Conservation (phyloP, 768 basidiomycete genomes). For the Tubosaeta brunneosetosa region DNA sequence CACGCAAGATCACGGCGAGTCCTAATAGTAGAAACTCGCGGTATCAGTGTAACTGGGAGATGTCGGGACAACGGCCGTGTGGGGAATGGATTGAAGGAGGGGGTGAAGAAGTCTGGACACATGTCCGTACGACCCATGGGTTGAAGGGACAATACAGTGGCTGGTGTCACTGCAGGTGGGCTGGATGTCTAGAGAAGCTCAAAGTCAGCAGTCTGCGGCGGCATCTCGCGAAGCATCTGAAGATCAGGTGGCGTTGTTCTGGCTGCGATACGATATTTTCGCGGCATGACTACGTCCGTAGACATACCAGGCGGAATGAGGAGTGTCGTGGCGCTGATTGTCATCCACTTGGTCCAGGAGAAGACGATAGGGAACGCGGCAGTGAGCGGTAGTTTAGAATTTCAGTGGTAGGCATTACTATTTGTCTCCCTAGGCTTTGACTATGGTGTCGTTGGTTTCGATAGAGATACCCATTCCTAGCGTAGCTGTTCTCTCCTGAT, state of each 20-base stretch:
- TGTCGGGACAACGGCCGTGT: not conserved
- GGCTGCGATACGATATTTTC: constrained; percentile 4
- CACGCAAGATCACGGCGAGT: not conserved
- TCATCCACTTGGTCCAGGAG: not conserved
- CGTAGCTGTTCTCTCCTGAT: not conserved
- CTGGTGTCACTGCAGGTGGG: constrained; percentile 4
- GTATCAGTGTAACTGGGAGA: constrained; percentile 6
- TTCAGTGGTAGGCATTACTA: not conserved
- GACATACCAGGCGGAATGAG: constrained; percentile 5
- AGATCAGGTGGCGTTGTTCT: constrained; percentile 13
- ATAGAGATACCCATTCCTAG: not conserved
- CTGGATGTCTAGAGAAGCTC: constrained; percentile 8
- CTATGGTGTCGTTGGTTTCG: not conserved
- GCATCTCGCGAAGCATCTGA: constrained; percentile 7
- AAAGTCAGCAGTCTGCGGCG: constrained; percentile 11
- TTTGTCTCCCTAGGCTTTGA: not conserved
- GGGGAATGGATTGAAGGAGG: constrained; percentile 10
- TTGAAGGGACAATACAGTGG: constrained; percentile 5
- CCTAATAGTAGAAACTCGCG: not conserved
- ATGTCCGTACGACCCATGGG: constrained; percentile 9
- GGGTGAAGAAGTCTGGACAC: constrained; percentile 8
- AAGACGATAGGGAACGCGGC: not conserved
- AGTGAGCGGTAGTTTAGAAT: not conserved
- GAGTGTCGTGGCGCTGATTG: constrained; percentile 3
- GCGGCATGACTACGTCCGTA: constrained; percentile 5